Conservation (phyloP, 1,284 basidiomycete species). For the Cryptococcus sp. region DNA sequence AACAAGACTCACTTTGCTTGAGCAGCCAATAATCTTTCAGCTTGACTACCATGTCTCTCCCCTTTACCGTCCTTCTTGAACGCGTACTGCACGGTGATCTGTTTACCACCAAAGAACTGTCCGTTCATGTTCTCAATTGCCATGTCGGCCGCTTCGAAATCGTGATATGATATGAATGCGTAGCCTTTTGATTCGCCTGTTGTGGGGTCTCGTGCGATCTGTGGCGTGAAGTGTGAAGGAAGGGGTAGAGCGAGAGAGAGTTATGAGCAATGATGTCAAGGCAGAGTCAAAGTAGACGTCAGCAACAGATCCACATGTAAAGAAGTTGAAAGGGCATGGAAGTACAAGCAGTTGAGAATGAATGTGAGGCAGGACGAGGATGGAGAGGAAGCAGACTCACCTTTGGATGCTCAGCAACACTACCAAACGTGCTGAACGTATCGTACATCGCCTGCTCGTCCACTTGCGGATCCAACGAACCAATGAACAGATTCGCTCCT, state of each 20-base stretch:
- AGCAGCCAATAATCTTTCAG: conserved; percentile 89
- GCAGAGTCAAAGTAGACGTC: no score
- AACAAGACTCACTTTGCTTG: conserved; percentile 66
- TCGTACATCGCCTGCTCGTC: conserved; percentile 92
- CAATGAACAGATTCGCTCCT: conserved; percentile 95
- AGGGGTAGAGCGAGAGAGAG: neutral
- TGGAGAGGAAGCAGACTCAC: conserved; percentile 56
- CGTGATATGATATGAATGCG: conserved; percentile 94
- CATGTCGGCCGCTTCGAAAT: conserved; percentile 95
- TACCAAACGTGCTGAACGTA: conserved; percentile 92
- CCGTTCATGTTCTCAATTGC: conserved; percentile 96
- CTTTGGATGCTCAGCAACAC: conserved; percentile 91
- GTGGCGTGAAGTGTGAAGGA: neutral
- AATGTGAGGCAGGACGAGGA: no score
- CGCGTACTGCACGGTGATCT: conserved; percentile 93
- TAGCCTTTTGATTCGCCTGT: conserved; percentile 90
- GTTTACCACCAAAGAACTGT: conserved; percentile 97
- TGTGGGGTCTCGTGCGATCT: conserved; percentile 84
- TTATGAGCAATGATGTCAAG: neutral
- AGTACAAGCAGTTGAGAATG: no score
- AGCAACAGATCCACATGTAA: no score
- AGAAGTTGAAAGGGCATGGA: no score
- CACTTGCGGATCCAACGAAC: conserved; percentile 89
- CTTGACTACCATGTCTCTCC: conserved; percentile 92
- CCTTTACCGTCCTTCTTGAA: conserved; percentile 99